phyloP scores from a whole-genome alignment of 2,329 filamentous ascomycete species.

The Fonsecaea monophora region DNA sequence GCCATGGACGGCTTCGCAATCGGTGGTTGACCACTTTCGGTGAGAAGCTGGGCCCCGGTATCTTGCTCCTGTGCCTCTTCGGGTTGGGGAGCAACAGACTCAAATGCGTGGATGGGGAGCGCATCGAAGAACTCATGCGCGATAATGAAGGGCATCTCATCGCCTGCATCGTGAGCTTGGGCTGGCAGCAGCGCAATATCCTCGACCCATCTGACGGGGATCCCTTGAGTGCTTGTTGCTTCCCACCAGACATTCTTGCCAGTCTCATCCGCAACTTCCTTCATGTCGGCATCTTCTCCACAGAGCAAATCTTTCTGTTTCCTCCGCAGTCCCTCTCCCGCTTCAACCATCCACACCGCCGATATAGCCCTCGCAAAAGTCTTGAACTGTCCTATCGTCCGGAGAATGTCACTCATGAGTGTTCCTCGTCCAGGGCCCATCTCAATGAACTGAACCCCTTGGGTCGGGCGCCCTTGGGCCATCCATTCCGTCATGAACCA shows the following conservation, averaged over 20 bases:
- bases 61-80: conserved; percentile 51
- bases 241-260: conserved; percentile 64
- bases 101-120: conserved; percentile 92
- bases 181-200: conserved; percentile 82
- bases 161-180: conserved; percentile 62
- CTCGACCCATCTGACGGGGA: conserved; percentile 78
- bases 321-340: conserved; percentile 77
- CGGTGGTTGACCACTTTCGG: conserved; percentile 53
- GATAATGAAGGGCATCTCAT: conserved; percentile 86
- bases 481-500: conserved; percentile 99
- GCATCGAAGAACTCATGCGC: conserved; percentile 99
- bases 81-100: conserved; percentile 67
- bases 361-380: conserved; percentile 77
- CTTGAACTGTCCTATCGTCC: conserved; percentile 84
- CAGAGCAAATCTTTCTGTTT: conserved; percentile 84
- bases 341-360: conserved; percentile 91
- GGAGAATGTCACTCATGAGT: conserved; percentile 93
- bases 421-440: conserved; percentile 93
- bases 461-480: conserved; percentile 76
- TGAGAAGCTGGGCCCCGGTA: conserved; percentile 49
- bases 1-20: conserved; percentile 49
- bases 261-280: conserved; percentile 54
- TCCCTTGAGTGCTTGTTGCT: conserved; percentile 75
- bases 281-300: conserved; percentile 73
- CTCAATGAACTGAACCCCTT: conserved; percentile 87